phyloP scores from a whole-genome alignment of 441 rosid species.

The Populus trichocarpa region DNA sequence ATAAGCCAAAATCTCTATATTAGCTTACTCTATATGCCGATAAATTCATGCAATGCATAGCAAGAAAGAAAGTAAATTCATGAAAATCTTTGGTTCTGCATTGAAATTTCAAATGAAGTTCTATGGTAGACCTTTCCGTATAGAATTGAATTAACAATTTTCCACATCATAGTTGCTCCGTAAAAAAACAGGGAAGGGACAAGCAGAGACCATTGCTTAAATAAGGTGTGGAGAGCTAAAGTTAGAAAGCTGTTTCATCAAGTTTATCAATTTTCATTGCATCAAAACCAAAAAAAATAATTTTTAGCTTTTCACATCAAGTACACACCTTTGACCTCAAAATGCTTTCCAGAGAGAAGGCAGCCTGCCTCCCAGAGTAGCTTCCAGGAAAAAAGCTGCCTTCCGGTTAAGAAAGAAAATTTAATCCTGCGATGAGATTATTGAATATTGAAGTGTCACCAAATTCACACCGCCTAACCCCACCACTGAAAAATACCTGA shows the following conservation, averaged over 20 bases:
- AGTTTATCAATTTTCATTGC: neutral
- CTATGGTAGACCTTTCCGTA: neutral
- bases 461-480: neutral
- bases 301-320: neutral
- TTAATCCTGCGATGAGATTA: neutral
- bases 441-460: neutral
- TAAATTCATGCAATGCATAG: neutral
- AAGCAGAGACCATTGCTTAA: neutral
- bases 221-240: neutral
- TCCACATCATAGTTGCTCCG: neutral
- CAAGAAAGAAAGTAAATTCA: neutral
- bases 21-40: neutral
- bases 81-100: neutral
- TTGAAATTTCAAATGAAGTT: neutral
- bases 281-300: neutral
- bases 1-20: neutral
- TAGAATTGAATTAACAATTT: neutral
- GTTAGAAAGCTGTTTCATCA: neutral
- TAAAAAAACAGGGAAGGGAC: neutral
- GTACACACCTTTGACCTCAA: slow-evolving; percentile 9
- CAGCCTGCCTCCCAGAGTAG: neutral
- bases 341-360: neutral
- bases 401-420: neutral
- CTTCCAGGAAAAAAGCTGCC: slow-evolving; percentile 2
- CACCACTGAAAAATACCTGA: neutral